These are phyloP conservation scores for Rhynchosporium secalis DNA, from an alignment of 2,329 filamentous ascomycete species.

Conservation along the genomic window DNA sequence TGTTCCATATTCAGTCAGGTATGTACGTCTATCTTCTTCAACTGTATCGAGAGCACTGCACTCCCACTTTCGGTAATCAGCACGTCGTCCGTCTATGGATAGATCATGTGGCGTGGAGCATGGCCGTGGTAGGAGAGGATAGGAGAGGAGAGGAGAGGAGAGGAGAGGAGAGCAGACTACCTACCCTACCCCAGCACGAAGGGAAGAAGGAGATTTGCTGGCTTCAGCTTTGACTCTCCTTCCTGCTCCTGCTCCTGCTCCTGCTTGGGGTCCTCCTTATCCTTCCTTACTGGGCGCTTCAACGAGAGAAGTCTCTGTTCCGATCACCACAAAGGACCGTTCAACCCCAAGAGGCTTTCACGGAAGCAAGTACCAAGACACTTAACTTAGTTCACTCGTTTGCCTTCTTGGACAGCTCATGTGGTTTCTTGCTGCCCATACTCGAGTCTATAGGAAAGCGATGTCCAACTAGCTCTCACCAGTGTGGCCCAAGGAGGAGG, in stretches of 20 bases:
- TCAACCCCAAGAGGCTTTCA: background rate
- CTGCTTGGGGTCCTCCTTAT: too few relatives aligned
- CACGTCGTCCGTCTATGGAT: background rate
- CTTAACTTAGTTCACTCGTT: background rate
- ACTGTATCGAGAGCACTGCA: background rate
- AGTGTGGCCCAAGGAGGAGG: background rate
- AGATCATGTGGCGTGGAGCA: constrained; percentile 22
- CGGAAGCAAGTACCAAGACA: background rate
- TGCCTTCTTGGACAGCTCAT: background rate
- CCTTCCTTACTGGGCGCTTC: too few relatives aligned
- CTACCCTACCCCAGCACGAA: too few relatives aligned
- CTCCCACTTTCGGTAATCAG: background rate
- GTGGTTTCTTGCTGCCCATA: background rate
- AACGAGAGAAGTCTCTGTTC: too few relatives aligned
- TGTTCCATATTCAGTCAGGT: constrained; percentile 19
- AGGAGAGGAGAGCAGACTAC: background rate
- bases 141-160: background rate
- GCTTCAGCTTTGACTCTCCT: background rate
- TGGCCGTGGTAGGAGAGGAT: background rate
- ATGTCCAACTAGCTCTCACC: background rate
- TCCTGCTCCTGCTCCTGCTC: background rate
- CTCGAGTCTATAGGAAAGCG: background rate
- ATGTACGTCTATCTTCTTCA: constrained; percentile 10
- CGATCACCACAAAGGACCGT: too few relatives aligned
- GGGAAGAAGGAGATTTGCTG: background rate